These are phyloP conservation scores for Blastobotrys attinorum DNA, from an alignment of 805 yeast species.

Conservation along the genomic window DNA sequence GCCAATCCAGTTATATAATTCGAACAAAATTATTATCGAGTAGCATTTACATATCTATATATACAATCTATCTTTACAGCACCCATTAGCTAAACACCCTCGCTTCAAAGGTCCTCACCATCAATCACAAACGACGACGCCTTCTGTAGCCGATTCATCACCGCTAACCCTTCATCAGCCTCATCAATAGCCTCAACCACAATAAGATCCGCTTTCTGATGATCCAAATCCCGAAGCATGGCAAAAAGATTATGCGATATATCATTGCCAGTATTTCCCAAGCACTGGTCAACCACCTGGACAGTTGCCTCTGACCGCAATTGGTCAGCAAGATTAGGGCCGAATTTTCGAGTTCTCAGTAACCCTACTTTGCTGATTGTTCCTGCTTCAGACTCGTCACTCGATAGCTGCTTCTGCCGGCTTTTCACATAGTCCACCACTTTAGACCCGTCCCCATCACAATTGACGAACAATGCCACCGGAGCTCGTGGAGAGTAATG, in stretches of 20 bases:
- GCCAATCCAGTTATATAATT: too few species aligned
- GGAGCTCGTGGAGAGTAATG: slow-evolving; percentile 90
- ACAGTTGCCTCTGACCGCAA: neutral
- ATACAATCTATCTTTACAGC: too few species aligned
- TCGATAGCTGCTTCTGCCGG: neutral
- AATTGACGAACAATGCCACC: slow-evolving; percentile 34
- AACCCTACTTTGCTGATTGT: slow-evolving; percentile 14
- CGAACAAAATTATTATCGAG: too few species aligned
- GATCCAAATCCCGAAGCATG: slow-evolving; percentile 68
- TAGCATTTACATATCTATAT: too few species aligned
- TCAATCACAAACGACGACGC: slow-evolving; percentile 53
- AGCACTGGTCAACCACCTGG: slow-evolving; percentile 11
- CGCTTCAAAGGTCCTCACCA: too few species aligned
- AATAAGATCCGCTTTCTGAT: slow-evolving; percentile 52
- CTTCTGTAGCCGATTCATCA: slow-evolving; percentile 83
- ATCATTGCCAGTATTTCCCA: slow-evolving; percentile 46
- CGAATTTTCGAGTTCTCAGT: slow-evolving; percentile 13
- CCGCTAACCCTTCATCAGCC: slow-evolving; percentile 77
- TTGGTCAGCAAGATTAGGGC: slow-evolving; percentile 4
- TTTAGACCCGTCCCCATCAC: neutral
- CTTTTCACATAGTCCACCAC: neutral
- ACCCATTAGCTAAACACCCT: too few species aligned
- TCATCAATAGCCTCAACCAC: slow-evolving; percentile 79
- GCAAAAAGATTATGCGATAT: slow-evolving; percentile 73
- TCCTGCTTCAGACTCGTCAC: too few species aligned